Percentiles rank a stretch among this genome's conserved stretches.
Conservation (phyloP, 2,329 filamentous ascomycete genomes). For the Cladorrhinum sp. region DNA sequence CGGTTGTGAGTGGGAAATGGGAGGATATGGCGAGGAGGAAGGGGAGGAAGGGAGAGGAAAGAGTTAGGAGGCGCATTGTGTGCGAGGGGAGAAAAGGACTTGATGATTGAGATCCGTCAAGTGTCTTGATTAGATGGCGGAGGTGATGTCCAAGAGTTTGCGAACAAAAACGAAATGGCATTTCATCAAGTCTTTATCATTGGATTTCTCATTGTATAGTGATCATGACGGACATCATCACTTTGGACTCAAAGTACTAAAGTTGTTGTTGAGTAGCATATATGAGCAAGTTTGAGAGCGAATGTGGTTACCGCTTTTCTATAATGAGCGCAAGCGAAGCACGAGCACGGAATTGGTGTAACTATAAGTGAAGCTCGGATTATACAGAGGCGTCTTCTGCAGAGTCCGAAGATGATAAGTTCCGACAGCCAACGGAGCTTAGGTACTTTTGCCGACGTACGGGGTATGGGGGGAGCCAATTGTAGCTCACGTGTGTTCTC, state of each 20-base stretch:
- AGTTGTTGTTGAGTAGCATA: too few relatives aligned
- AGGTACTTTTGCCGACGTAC: background rate
- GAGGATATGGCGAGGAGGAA: background rate
- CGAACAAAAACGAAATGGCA: background rate
- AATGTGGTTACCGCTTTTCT: background rate
- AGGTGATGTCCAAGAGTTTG: background rate
- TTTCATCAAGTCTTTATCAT: background rate
- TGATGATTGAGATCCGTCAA: background rate
- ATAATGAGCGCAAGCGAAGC: background rate
- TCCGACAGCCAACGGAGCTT: background rate
- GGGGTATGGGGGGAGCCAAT: background rate
- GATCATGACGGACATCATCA: background rate
- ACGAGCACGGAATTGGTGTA: background rate
- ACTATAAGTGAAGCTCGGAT: background rate
- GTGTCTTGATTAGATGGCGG: too few relatives aligned
- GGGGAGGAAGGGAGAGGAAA: background rate
- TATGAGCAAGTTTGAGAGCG: slow-evolving; percentile 2
- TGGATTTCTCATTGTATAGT: background rate
- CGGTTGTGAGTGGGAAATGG: background rate
- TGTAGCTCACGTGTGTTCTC: background rate
- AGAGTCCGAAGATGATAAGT: background rate
- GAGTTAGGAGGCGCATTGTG: background rate
- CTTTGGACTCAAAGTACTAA: background rate
- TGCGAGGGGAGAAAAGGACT: background rate
- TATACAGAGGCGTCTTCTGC: background rate